Evolutionary conservation across 2,329 filamentous ascomycete species (phyloP).

Genomic region (Epichloe gansuensis): DNA sequence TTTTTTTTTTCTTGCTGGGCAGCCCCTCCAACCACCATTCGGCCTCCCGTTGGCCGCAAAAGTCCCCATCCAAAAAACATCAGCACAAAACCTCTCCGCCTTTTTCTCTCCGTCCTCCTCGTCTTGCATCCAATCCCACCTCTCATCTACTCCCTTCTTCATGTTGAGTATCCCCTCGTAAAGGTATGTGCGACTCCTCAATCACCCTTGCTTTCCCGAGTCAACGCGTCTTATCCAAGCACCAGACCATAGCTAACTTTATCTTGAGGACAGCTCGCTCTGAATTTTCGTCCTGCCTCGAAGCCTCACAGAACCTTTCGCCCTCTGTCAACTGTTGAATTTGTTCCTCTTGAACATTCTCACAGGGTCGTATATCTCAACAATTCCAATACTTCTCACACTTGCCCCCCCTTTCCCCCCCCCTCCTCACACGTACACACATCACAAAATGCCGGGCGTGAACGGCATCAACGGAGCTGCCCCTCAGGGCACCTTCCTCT

Average conservation of each 20-base stretch:
- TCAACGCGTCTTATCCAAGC: not conserved
- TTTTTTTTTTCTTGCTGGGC: not conserved
- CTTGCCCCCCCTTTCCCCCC: not conserved
- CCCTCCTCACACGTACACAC: constrained; percentile 10
- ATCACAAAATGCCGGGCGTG: constrained; percentile 36
- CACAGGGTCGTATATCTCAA: not conserved
- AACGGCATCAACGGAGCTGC: constrained; percentile 35
- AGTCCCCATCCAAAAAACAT: not conserved
- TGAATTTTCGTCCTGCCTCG: not conserved
- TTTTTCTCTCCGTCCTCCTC: constrained; percentile 5
- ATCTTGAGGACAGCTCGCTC: not conserved
- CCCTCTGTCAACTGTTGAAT: not conserved
- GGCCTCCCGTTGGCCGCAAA: not conserved
- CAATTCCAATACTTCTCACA: not conserved
- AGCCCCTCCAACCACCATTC: constrained; percentile 5
- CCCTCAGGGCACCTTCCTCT: constrained; percentile 59
- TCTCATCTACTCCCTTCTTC: not conserved
- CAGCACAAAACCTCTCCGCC: constrained; percentile 8
- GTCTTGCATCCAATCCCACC: not conserved
- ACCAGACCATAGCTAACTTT: not conserved
- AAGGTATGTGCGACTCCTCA: constrained; percentile 1
- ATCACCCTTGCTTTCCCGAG: not conserved
- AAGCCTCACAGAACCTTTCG: not conserved
- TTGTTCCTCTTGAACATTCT: not conserved
- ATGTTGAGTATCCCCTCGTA: not conserved